Conservation (phyloP, 768 basidiomycete genomes). For the Cyclocybe cylindracea region DNA sequence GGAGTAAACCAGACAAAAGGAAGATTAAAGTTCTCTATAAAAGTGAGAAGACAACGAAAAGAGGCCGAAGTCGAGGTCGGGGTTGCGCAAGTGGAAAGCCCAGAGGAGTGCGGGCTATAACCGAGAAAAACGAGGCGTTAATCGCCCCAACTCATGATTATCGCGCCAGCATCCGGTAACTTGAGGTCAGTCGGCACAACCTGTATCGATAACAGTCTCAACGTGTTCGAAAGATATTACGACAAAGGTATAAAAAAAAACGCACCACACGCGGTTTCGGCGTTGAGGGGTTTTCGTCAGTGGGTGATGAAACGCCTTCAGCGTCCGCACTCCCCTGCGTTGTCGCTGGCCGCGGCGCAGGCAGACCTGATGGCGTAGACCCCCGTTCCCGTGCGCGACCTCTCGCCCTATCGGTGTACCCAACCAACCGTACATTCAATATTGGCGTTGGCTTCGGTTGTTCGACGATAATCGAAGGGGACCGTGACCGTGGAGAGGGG, state of each 20-base stretch:
- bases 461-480: conserved; percentile 12
- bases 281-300: neutral
- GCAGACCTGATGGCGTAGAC: conserved; percentile 2
- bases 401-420: conserved; percentile 18
- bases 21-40: neutral
- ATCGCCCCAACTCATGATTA: conserved; percentile 32
- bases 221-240: neutral
- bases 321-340: neutral
- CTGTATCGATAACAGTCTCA: conserved; percentile 4
- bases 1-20: neutral
- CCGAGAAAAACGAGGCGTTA: conserved; percentile 1
- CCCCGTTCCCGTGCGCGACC: conserved; percentile 20
- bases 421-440: conserved; percentile 32
- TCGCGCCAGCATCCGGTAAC: conserved; percentile 23
- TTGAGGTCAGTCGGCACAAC: conserved; percentile 11
- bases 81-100: too few relatives aligned
- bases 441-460: conserved; percentile 26
- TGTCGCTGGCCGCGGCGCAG: neutral
- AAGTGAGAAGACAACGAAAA: neutral
- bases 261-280: neutral
- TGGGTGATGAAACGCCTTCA: neutral
- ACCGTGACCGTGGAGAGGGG: conserved; percentile 11
- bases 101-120: too few relatives aligned
- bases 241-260: neutral
- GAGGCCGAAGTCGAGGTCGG: too few relatives aligned